These are phyloP conservation scores for Rhinocladiella mackenziei DNA, from an alignment of 2,329 filamentous ascomycete species.

Conservation along the genomic window DNA sequence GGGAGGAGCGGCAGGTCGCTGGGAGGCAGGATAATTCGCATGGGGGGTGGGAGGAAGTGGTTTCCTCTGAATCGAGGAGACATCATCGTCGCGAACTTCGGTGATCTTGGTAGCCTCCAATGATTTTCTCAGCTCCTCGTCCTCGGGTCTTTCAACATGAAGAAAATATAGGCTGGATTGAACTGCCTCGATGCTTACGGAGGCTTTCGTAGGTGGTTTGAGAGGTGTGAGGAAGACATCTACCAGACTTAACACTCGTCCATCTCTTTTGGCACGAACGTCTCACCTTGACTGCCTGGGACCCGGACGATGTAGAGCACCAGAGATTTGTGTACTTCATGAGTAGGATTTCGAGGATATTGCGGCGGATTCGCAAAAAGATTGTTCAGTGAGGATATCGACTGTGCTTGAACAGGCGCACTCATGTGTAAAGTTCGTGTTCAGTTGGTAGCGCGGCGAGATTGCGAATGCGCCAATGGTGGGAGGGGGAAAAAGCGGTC, in stretches of 20 bases:
- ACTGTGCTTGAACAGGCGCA: constrained; percentile 67
- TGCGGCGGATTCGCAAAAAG: constrained; percentile 82
- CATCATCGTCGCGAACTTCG: constrained; percentile 8
- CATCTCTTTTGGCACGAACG: constrained; percentile 14
- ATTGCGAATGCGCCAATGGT: background rate
- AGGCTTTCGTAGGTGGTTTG: constrained; percentile 76
- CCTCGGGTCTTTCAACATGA: constrained; percentile 66
- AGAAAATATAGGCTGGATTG: constrained; percentile 86
- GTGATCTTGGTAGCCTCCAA: constrained; percentile 35
- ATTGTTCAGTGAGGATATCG: constrained; percentile 71
- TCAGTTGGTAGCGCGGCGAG: background rate
- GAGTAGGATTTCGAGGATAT: constrained; percentile 73
- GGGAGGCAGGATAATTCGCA: constrained; percentile 24
- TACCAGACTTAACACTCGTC: constrained; percentile 37
- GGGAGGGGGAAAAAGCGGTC: background rate
- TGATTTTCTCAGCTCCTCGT: constrained; percentile 44
- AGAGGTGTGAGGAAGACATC: constrained; percentile 90
- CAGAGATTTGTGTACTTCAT: constrained; percentile 65
- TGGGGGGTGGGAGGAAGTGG: constrained; percentile 26
- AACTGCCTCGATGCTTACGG: constrained; percentile 83
- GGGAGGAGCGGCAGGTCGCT: constrained; percentile 20
- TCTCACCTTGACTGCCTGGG: constrained; percentile 76
- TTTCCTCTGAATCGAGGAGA: constrained; percentile 26
- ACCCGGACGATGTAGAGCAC: constrained; percentile 90
- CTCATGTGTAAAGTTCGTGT: constrained; percentile 21